These are phyloP conservation scores for Myotisia sp. DNA, from an alignment of 2,329 filamentous ascomycete genomes.

Conservation along the genomic window DNA sequence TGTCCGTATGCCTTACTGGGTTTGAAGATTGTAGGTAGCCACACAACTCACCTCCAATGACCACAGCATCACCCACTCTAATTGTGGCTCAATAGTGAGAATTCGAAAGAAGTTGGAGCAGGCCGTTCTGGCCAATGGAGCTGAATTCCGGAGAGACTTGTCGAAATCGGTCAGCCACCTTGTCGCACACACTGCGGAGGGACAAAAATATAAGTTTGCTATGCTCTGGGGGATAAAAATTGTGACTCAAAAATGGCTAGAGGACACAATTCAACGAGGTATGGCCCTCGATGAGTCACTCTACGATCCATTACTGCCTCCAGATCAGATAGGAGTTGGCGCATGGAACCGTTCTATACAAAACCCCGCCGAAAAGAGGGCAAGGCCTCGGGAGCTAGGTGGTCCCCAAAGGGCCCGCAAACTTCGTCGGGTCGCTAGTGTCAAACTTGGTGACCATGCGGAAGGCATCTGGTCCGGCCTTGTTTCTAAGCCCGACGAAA, in stretches of 20 bases:
- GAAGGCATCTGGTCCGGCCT: conserved; percentile 87
- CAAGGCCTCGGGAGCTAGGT: conserved; percentile 29
- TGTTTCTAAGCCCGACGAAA: conserved; percentile 3
- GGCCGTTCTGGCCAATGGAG: conserved; percentile 55
- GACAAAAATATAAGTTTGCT: conserved; percentile 85
- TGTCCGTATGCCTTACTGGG: conserved; percentile 55
- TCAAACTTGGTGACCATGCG: conserved; percentile 64
- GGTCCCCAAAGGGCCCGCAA: conserved; percentile 55
- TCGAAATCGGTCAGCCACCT: conserved; percentile 78
- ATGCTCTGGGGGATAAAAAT: conserved; percentile 65
- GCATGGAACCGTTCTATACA: conserved; percentile 51
- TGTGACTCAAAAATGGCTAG: conserved; percentile 72
- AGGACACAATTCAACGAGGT: conserved; percentile 66
- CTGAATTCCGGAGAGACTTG: conserved; percentile 73
- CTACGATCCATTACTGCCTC: conserved; percentile 61
- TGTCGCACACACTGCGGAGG: conserved; percentile 62
- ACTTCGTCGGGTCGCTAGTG: conserved; percentile 72
- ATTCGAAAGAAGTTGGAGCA: conserved; percentile 40
- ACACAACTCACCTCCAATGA: no score
- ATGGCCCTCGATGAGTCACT: conserved; percentile 82
- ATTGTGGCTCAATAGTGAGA: background rate
- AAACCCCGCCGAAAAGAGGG: conserved; percentile 19
- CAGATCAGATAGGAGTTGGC: conserved; percentile 57
- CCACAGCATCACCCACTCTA: background rate
- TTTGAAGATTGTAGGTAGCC: conserved; percentile 49